These are phyloP conservation scores for Saccharomycopsis javanensis DNA, from an alignment of 805 yeast species.

Conservation along the genomic window DNA sequence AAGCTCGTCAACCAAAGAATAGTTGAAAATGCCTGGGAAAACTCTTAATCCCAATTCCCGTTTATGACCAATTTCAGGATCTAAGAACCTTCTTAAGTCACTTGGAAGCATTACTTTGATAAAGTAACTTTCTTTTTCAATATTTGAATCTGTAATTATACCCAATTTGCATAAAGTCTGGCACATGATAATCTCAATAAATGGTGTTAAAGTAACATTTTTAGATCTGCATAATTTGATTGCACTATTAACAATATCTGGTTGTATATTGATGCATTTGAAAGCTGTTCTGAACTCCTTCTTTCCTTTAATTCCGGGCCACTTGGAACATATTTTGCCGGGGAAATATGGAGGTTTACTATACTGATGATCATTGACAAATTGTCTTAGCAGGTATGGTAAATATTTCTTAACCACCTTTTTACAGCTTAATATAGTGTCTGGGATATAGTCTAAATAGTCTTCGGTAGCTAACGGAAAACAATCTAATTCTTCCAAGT, in stretches of 20 bases:
- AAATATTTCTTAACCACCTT: neutral
- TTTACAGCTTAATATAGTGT: neutral
- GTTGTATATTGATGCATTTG: slow-evolving; percentile 4
- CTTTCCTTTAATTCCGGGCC: neutral
- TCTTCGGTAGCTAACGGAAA: slow-evolving; percentile 4
- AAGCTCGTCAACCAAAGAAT: neutral
- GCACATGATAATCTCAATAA: neutral
- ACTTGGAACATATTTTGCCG: neutral
- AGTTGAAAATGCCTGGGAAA: slow-evolving; percentile 1
- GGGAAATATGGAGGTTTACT: slow-evolving; percentile 1
- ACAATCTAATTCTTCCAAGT: slow-evolving; percentile 1
- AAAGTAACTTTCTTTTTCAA: neutral
- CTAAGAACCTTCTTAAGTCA: slow-evolving; percentile 2
- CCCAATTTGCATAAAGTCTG: neutral
- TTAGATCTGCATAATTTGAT: slow-evolving; percentile 2
- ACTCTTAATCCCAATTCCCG: slow-evolving; percentile 2
- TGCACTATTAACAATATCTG: neutral
- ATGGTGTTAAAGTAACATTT: slow-evolving; percentile 4
- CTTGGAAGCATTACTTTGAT: neutral
- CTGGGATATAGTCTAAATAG: slow-evolving; percentile 2
- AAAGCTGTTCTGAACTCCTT: slow-evolving; percentile 1
- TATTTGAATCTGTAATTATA: neutral
- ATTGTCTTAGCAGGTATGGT: neutral
- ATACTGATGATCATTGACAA: slow-evolving; percentile 3
- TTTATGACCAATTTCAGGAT: neutral